These are phyloP conservation scores for barley (Hordeum vulgare) DNA, from an alignment of 176 grass and related monocot species.

Conservation along the genomic window DNA sequence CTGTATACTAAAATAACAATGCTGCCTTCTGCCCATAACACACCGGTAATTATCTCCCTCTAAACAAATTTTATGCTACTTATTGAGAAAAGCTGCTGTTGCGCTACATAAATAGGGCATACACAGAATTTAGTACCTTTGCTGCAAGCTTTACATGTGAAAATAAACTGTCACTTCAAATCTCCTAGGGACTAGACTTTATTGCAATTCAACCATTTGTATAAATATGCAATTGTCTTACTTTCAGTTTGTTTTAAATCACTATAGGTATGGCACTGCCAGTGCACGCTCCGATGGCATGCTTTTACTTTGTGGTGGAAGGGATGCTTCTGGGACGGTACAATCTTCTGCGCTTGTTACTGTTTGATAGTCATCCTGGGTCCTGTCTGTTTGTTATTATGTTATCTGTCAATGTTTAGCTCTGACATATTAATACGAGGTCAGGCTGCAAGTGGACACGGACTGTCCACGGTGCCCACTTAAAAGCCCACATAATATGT, in stretches of 20 bases:
- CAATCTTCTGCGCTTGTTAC: conserved; percentile 15
- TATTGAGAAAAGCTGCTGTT: not conserved
- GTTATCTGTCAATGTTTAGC: conserved; percentile 10
- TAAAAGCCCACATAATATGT: too few species aligned
- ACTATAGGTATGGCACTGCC: conserved; percentile 87
- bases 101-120: conserved; percentile 6
- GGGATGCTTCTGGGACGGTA: conserved; percentile 93
- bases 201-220: conserved; percentile 10
- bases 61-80: conserved; percentile 3
- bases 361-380: conserved; percentile 15
- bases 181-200: not conserved
- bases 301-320: conserved; percentile 98
- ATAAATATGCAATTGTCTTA: conserved; percentile 20
- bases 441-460: too few species aligned
- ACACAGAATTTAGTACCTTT: not conserved
- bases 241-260: conserved; percentile 22
- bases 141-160: conserved; percentile 7
- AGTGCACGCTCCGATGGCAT: conserved; percentile 97
- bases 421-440: not conserved
- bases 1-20: not conserved
- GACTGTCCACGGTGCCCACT: too few species aligned
- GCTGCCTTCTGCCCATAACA: not conserved
- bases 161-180: conserved; percentile 6
- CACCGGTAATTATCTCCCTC: not conserved
- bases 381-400: conserved; percentile 5